A percentile compares a stretch with the other conserved stretches of the same genome.
Conservation (phyloP, 352 stramenopile genomes). For the Phytophthora palmivora region DNA sequence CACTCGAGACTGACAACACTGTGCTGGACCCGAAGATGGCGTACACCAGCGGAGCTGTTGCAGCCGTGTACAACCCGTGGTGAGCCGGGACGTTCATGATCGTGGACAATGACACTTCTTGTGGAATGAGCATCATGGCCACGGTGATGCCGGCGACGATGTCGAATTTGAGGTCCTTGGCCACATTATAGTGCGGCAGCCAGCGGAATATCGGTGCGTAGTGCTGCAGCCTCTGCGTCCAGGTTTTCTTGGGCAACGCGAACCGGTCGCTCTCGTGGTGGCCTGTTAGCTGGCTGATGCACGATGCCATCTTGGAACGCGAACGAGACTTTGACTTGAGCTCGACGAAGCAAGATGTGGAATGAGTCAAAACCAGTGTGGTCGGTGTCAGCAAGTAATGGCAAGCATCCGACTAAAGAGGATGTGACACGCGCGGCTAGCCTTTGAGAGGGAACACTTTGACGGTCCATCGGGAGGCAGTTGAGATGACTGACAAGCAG, state of each 20-base stretch:
- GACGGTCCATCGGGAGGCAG: constrained; percentile 6
- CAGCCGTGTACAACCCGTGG: constrained; percentile 92
- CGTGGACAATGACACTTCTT: constrained; percentile 90
- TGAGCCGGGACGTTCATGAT: constrained; percentile 87
- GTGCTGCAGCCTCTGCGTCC: constrained; percentile 29
- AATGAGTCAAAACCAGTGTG: constrained; percentile 18
- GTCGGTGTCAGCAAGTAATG: constrained; percentile 10
- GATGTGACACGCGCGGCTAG: constrained; percentile 22
- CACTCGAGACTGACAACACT: constrained; percentile 84
- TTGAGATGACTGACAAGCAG: constrained; percentile 5
- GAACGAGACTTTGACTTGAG: constrained; percentile 12
- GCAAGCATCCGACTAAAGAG: constrained; percentile 14
- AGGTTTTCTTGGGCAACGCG: constrained; percentile 28
- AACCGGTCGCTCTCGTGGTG: constrained; percentile 30
- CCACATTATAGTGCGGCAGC: constrained; percentile 59
- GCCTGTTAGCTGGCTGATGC: constrained; percentile 3
- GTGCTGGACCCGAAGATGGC: constrained; percentile 82
- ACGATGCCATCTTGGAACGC: constrained; percentile 25
- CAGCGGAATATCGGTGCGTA: constrained; percentile 58
- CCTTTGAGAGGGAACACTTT: constrained; percentile 2
- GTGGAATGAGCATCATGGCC: constrained; percentile 90
- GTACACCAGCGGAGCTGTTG: constrained; percentile 86
- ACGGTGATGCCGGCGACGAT: constrained; percentile 60
- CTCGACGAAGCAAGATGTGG: constrained; percentile 2
- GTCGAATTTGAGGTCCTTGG: constrained; percentile 62